Evolutionary conservation across 2,329 filamentous ascomycete species (phyloP).

Genomic region (Aureobasidium melanogenum): DNA sequence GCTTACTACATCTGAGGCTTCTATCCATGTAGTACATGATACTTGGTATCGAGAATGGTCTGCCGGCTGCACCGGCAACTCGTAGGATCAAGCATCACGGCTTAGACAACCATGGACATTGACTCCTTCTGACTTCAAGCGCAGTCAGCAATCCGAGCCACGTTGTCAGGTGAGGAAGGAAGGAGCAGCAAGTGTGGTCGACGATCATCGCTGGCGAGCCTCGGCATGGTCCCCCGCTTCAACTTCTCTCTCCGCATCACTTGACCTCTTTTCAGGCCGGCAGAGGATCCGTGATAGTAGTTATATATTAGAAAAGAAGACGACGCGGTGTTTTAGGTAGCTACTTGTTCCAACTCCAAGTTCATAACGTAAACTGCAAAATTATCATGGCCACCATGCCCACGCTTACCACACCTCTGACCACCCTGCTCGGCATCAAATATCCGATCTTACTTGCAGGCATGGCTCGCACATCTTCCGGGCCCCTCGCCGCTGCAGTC

Average conservation of each 20-base stretch:
- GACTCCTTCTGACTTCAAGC: too few relatives aligned
- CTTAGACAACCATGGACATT: background rate
- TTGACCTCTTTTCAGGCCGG: background rate
- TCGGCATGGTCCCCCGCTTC: background rate
- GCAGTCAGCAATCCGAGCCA: background rate
- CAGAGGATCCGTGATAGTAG: background rate
- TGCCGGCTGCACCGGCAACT: background rate
- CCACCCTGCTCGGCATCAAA: constrained; percentile 67
- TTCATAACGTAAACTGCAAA: background rate
- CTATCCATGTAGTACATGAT: background rate
- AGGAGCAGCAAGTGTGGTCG: background rate
- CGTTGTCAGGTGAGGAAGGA: background rate
- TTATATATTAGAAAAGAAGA: background rate
- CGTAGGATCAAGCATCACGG: too few relatives aligned
- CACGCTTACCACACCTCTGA: constrained; percentile 67
- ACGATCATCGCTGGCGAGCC: background rate
- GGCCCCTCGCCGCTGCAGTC: constrained; percentile 71
- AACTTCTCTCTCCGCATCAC: constrained; percentile 5
- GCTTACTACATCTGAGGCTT: background rate
- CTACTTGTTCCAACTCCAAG: background rate
- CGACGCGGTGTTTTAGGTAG: background rate
- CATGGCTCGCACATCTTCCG: constrained; percentile 81
- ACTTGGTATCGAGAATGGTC: background rate
- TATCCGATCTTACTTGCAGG: constrained; percentile 89
- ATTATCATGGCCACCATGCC: constrained; percentile 15